Percentiles rank a stretch among this genome's conserved stretches.
phyloP scores from a whole-genome alignment of 768 basidiomycete species.

The Fistulinella prunicolor region DNA sequence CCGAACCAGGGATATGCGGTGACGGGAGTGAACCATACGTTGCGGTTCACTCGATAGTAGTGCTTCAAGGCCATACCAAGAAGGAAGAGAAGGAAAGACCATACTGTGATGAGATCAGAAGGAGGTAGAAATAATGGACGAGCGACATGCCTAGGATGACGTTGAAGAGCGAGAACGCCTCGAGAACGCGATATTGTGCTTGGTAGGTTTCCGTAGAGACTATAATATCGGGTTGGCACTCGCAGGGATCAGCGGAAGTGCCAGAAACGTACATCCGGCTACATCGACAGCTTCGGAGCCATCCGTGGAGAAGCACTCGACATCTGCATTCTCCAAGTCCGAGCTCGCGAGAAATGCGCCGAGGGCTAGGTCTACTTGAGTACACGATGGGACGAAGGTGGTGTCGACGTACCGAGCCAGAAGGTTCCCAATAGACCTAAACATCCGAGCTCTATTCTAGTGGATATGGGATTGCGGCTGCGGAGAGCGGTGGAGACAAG shows the following conservation, averaged over 20 bases:
- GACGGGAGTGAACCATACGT: slow-evolving; percentile 69
- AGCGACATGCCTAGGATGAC: slow-evolving; percentile 56
- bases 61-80: slow-evolving; percentile 44
- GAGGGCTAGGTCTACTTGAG: slow-evolving; percentile 49
- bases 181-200: slow-evolving; percentile 83
- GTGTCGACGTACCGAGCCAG: slow-evolving; percentile 63
- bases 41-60: slow-evolving; percentile 39
- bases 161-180: slow-evolving; percentile 78
- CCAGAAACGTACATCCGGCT: slow-evolving; percentile 57
- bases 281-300: slow-evolving; percentile 52
- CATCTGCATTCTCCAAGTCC: slow-evolving; percentile 75
- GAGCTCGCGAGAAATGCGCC: slow-evolving; percentile 71
- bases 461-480: slow-evolving; percentile 74
- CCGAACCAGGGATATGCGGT: slow-evolving; percentile 74
- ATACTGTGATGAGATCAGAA: slow-evolving; percentile 37
- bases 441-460: slow-evolving; percentile 70
- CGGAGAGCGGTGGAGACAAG: slow-evolving; percentile 62
- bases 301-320: slow-evolving; percentile 69
- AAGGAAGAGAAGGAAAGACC: slow-evolving; percentile 46
- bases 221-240: slow-evolving; percentile 27
- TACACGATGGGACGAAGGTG: neutral
- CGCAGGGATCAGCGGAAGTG: neutral
- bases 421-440: slow-evolving; percentile 70
- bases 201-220: slow-evolving; percentile 86
- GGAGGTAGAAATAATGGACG: neutral